Evolutionary conservation across 1,284 basidiomycete species (phyloP), one percentile per base, ranked within the genome.

Genomic region (Xanthoconium separans): DNA sequence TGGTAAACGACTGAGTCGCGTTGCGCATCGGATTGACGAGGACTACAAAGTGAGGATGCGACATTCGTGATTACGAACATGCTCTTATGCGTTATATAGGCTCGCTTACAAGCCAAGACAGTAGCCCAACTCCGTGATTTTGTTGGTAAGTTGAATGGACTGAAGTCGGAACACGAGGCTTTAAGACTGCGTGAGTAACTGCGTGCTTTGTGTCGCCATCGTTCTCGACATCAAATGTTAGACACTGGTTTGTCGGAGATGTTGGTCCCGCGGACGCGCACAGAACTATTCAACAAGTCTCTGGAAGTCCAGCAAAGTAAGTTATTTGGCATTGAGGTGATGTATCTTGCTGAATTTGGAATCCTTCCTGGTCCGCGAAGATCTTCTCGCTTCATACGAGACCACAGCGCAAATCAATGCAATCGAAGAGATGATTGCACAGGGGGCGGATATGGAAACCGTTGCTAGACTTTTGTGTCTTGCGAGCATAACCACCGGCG

Each of bases 251-350:
- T 99, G 37, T 95, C 94, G n/a, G 97, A 99, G 73, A 76, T 92
- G 67, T 79, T 99, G 43, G 85, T 95, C 62, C 84, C 88, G 13
- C 77, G 88, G 59, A 98, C 95, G 2, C 80, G 84, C 52, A 89
- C 88, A n/a, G 91, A 96, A 39, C 77, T 87, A 50, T 99, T 99
- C 76, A 94, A 94, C 72, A 89, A 87, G 65, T 89, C 87, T 20
- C 78, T 99, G 11, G 96, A 99, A 75, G 91, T 97, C 18, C 96
- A 99, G 68, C 97, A 99, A 71, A 98, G 93, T 93, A 63, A 61
- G 83, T 66, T 12, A 12, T 39, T 18, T 56, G 34, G 8, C 18
- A 10, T 50, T n/a, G 51, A 37, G 40, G 30, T 33, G 18, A 39
- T 43, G 31, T 29, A 29, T 54, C 31, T 53, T 59, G 18, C 42